phyloP scores from a whole-genome alignment of 108 stramenopile genomes.

The Cylindrotheca closterium region DNA sequence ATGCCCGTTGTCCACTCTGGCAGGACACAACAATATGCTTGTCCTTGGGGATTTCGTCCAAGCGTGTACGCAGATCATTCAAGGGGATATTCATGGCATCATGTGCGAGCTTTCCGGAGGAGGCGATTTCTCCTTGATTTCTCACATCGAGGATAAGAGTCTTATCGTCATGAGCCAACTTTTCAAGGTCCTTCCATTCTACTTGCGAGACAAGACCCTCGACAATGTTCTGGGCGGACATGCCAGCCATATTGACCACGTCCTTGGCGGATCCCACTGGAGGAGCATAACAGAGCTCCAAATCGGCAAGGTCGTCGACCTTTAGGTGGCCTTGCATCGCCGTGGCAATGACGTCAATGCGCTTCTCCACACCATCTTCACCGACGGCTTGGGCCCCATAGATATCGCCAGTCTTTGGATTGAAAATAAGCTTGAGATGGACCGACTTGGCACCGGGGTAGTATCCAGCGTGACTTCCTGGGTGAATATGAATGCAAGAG shows the following conservation, averaged over 20 bases:
- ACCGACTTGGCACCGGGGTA: constrained; percentile 61
- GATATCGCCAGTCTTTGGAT: constrained; percentile 51
- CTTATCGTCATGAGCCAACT: constrained; percentile 26
- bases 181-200: constrained; percentile 58
- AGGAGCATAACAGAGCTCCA: constrained; percentile 73
- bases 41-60: constrained; percentile 53
- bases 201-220: constrained; percentile 64
- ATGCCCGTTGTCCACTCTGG: constrained; percentile 66
- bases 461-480: constrained; percentile 64
- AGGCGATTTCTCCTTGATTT: constrained; percentile 46
- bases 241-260: constrained; percentile 71
- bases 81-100: constrained; percentile 61
- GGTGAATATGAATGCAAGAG: constrained; percentile 57
- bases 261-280: constrained; percentile 71
- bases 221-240: constrained; percentile 64
- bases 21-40: constrained; percentile 59
- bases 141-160: constrained; percentile 59
- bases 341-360: constrained; percentile 72
- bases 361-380: constrained; percentile 69
- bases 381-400: constrained; percentile 71
- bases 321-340: constrained; percentile 63
- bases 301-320: constrained; percentile 56
- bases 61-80: constrained; percentile 41
- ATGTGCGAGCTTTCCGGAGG: constrained; percentile 39
- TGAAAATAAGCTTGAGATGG: constrained; percentile 61